Conservation (phyloP, 352 stramenopile genomes). For the Peronospora destructor region DNA sequence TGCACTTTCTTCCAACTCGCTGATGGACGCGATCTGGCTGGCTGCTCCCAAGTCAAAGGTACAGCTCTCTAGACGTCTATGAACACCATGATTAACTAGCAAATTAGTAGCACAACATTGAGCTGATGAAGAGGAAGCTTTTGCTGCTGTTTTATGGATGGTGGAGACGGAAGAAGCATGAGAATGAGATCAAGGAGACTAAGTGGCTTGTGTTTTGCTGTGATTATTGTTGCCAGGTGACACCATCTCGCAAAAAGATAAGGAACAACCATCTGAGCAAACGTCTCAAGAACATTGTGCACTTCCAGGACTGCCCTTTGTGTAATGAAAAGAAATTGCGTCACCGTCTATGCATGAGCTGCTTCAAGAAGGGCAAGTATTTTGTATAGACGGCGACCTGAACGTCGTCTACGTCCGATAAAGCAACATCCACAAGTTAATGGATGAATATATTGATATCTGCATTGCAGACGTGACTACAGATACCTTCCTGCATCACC, state of each 20-base stretch:
- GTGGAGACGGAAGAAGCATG: no score
- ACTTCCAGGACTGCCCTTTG: constrained; percentile 80
- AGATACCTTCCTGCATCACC: no score
- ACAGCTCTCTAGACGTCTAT: background rate
- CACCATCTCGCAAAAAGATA: constrained; percentile 81
- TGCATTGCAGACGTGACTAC: background rate
- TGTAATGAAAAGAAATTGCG: constrained; percentile 85
- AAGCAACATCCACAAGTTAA: background rate
- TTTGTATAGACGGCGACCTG: constrained; percentile 48
- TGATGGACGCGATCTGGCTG: constrained; percentile 73
- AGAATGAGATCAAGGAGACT: constrained; percentile 1
- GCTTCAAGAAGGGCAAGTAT: constrained; percentile 89
- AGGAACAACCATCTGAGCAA: constrained; percentile 84
- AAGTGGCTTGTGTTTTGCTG: constrained; percentile 1
- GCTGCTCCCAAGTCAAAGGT: constrained; percentile 86
- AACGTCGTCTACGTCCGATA: constrained; percentile 9
- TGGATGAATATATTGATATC: constrained; percentile 25
- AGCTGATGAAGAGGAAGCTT: background rate
- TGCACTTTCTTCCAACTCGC: constrained; percentile 38
- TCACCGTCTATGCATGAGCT: constrained; percentile 86
- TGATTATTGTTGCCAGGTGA: constrained; percentile 47
- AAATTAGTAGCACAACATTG: background rate
- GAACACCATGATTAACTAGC: background rate
- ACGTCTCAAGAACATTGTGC: constrained; percentile 87
- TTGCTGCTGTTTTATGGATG: background rate